Conservation (phyloP, 805 yeast species). For the Yamadazyma takamatsuzukensis region DNA sequence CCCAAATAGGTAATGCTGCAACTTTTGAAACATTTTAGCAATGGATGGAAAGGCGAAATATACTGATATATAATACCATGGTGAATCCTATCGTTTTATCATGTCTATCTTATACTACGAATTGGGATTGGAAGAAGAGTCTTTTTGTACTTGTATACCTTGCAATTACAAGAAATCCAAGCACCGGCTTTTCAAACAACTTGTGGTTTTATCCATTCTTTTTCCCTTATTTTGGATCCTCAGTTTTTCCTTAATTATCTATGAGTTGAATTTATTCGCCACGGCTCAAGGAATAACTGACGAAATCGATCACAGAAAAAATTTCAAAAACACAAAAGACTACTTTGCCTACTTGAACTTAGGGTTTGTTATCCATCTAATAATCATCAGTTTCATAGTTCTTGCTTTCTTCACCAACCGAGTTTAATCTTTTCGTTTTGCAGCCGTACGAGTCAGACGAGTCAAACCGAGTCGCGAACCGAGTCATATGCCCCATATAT, state of each 20-base stretch:
- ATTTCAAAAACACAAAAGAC: not conserved
- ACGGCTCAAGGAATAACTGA: slow-evolving; percentile 2
- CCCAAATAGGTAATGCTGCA: slow-evolving; percentile 3
- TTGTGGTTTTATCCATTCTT: not conserved
- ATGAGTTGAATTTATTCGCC: slow-evolving; percentile 1
- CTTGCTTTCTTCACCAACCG: no score
- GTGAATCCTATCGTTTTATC: not conserved
- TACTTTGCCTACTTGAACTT: slow-evolving; percentile 1
- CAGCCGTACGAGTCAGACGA: no score
- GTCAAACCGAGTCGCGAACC: no score
- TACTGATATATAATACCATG: no score
- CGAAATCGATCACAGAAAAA: not conserved
- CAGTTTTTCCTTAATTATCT: not conserved
- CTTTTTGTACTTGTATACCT: slow-evolving; percentile 4
- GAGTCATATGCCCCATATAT: slow-evolving; percentile 3
- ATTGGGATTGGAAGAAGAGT: slow-evolving; percentile 1
- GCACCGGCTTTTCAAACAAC: not conserved
- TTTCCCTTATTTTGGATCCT: slow-evolving; percentile 3
- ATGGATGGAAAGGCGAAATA: not conserved
- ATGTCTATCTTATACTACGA: slow-evolving; percentile 1
- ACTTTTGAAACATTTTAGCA: not conserved
- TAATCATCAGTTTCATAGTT: slow-evolving; percentile 1
- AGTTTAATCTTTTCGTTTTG: no score
- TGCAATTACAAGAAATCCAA: slow-evolving; percentile 1
- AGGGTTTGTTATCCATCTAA: slow-evolving; percentile 4